Conservation (phyloP, 2,329 filamentous ascomycete species). For the Camillea tinctor region DNA sequence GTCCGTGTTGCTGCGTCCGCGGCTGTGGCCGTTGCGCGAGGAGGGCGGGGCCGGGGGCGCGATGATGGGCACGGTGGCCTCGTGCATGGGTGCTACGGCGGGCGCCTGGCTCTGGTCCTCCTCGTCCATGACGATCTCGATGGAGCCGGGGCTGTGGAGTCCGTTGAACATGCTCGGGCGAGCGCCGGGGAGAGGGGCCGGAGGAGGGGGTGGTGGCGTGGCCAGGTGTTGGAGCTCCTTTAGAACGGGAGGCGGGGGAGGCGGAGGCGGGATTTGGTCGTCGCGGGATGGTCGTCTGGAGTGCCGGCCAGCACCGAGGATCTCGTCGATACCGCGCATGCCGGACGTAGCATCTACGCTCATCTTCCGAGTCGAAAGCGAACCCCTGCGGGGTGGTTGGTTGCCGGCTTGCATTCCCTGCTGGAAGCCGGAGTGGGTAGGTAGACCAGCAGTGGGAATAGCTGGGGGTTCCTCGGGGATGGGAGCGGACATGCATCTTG, state of each 20-base stretch:
- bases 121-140: slow-evolving; percentile 67
- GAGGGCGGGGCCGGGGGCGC: slow-evolving; percentile 44
- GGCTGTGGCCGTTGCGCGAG: slow-evolving; percentile 47
- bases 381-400: slow-evolving; percentile 27
- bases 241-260: slow-evolving; percentile 51
- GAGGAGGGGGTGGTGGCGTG: slow-evolving; percentile 60
- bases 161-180: slow-evolving; percentile 41
- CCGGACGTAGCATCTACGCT: slow-evolving; percentile 37
- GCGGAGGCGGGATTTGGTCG: slow-evolving; percentile 50
- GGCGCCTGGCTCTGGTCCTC: slow-evolving; percentile 39
- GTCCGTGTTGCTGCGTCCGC: slow-evolving; percentile 56
- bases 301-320: slow-evolving; percentile 35
- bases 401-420: slow-evolving; percentile 27
- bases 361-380: slow-evolving; percentile 36
- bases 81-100: slow-evolving; percentile 38
- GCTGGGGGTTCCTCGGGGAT: slow-evolving; percentile 46
- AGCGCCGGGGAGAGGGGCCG: slow-evolving; percentile 51
- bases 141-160: slow-evolving; percentile 51
- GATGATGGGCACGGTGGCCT: slow-evolving; percentile 45
- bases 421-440: slow-evolving; percentile 43
- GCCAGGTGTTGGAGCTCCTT: slow-evolving; percentile 64
- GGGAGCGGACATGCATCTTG: slow-evolving; percentile 63
- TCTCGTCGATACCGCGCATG: slow-evolving; percentile 49
- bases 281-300: slow-evolving; percentile 49
- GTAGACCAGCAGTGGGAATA: slow-evolving; percentile 31